These are phyloP conservation scores for Zygosaccharomyces bisporus DNA, from an alignment of 805 yeast genomes.

Conservation along the genomic window DNA sequence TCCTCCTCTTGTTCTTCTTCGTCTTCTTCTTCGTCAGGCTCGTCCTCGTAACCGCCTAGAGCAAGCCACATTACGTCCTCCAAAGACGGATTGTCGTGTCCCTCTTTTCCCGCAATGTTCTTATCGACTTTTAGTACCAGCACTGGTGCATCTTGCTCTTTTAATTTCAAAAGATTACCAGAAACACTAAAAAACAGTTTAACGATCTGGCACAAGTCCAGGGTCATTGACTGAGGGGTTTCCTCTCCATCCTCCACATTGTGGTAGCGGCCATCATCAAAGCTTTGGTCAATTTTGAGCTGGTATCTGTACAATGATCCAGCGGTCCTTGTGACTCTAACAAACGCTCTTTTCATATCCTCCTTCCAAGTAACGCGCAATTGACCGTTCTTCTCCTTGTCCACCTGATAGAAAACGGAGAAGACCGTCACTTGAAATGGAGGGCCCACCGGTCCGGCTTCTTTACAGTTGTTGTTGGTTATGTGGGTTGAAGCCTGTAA, in stretches of 20 bases:
- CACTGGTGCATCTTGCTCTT: slow-evolving; percentile 62
- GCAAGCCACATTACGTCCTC: slow-evolving; percentile 48
- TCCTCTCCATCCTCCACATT: slow-evolving; percentile 47
- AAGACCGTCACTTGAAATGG: slow-evolving; percentile 53
- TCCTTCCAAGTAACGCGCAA: slow-evolving; percentile 68
- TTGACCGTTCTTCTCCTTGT: slow-evolving; percentile 29
- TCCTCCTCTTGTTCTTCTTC: slow-evolving; percentile 27
- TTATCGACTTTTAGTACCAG: slow-evolving; percentile 52
- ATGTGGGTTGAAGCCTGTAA: slow-evolving; percentile 57
- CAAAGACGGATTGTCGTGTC: slow-evolving; percentile 23
- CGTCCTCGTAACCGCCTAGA: slow-evolving; percentile 42
- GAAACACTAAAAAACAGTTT: slow-evolving; percentile 66
- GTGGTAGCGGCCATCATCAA: slow-evolving; percentile 71
- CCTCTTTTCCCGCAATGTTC: slow-evolving; percentile 24
- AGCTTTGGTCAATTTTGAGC: slow-evolving; percentile 50
- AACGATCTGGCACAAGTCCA: slow-evolving; percentile 43
- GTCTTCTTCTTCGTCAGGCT: slow-evolving; percentile 28
- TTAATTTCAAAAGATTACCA: slow-evolving; percentile 59
- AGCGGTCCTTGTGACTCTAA: slow-evolving; percentile 38
- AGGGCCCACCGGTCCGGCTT: slow-evolving; percentile 51
- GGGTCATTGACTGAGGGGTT: slow-evolving; percentile 33
- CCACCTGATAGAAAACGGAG: slow-evolving; percentile 59
- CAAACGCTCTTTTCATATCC: slow-evolving; percentile 54
- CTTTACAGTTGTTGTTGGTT: slow-evolving; percentile 19
- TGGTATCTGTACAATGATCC: slow-evolving; percentile 39